A percentile compares a stretch with the other conserved stretches of the same genome.
Conservation (phyloP, 768 basidiomycete species). For the Naganishia randhawae region DNA sequence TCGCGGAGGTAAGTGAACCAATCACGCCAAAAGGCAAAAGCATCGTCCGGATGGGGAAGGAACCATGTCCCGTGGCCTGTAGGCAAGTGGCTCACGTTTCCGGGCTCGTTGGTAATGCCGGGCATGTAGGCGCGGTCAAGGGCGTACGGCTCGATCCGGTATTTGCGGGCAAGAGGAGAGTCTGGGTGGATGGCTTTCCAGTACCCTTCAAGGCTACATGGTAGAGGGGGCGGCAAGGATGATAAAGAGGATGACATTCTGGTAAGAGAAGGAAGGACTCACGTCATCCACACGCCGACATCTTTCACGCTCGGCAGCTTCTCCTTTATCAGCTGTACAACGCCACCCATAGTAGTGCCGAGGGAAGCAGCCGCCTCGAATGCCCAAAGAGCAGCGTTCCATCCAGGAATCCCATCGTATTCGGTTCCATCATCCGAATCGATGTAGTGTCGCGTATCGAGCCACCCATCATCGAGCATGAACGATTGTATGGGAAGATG, state of each 20-base stretch:
- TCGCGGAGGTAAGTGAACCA: conserved; percentile 34
- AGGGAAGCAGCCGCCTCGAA: conserved; percentile 31
- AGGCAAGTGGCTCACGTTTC: conserved; percentile 21
- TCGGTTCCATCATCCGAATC: not conserved
- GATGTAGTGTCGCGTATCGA: conserved; percentile 29
- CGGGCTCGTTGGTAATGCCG: conserved; percentile 30
- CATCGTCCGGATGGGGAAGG: conserved; percentile 35
- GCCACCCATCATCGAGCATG: conserved; percentile 46
- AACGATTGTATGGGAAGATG: conserved; percentile 35
- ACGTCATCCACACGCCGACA: conserved; percentile 42
- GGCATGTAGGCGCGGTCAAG: conserved; percentile 13
- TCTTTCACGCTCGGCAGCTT: not conserved
- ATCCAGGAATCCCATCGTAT: not conserved
- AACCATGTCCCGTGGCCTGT: conserved; percentile 26
- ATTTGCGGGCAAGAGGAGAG: conserved; percentile 30
- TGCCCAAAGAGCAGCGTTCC: conserved; percentile 4
- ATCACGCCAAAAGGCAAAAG: conserved; percentile 39
- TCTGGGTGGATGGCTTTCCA: conserved; percentile 37
- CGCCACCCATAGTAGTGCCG: conserved; percentile 27
- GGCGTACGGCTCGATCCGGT: conserved; percentile 30
- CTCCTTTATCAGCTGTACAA: conserved; percentile 4
- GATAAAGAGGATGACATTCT: no score
- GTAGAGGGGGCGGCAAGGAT: not conserved
- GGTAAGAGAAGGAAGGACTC: not conserved
- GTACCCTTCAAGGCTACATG: conserved; percentile 33